Evolutionary conservation across 176 grass and related monocot species (phyloP), one percentile per base, ranked within the genome.

Genomic region (Poa pratensis): DNA sequence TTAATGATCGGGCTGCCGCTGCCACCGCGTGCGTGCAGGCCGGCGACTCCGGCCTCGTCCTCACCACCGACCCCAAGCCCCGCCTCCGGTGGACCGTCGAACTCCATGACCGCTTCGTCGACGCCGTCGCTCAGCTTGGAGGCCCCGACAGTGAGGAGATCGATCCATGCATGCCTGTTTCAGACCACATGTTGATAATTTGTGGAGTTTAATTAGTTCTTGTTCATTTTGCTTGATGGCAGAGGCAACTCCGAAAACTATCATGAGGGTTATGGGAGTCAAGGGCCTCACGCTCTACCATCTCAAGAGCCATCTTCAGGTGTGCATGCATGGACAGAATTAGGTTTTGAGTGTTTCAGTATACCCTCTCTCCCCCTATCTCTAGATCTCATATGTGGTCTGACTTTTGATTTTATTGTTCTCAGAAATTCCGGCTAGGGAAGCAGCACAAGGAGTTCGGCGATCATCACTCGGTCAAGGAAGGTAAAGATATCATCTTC

Each of bases 261-360:
- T 98, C 88, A 94, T 98, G 96, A 98, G 93, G 87, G 96, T 94
- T 74, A 98, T 98, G 96, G 96, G 96, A 76, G 96, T 98, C 7
- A 98, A 98, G 78, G 96, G 96, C 19, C 96, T 98, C 50, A 98
- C 96, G 6, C 93, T 98, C 5, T 98, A 98, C 11, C 96, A 98
- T 60, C 93, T 98, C 67, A 98, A 98, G 89, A 98, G 96, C 48
- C 96, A 98, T 68, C 93, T 98, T 65, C 96, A 98, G 89, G 96
- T 98, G 91, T 14, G 82, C 69, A 61, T 86, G 37, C 75, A 79
- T 51, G 76, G 68, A 9, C 9, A 79, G 11, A 60, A 40, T 15
- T 87, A 79, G 81, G 64, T 67, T 86, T 79, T 67, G 34, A 35
- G 34, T 80, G 48, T 53, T 78, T 46, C 57, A 19, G 20, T 16